phyloP scores from a whole-genome alignment of 306 rosid genomes.

The apple (Malus domestica) region DNA sequence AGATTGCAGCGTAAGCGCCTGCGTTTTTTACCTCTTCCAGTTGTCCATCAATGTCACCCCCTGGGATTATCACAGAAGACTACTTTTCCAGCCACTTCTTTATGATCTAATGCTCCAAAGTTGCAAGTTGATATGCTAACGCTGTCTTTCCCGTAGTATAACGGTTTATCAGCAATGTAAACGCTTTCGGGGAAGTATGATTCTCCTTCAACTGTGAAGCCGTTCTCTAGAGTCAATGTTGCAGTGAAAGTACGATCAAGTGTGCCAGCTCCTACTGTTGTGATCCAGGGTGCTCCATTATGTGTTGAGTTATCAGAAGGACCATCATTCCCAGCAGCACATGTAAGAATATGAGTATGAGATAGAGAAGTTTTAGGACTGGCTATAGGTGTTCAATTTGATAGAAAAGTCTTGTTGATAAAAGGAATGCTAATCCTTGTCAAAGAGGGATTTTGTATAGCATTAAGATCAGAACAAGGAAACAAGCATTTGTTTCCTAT shows the following conservation, averaged over 20 bases:
- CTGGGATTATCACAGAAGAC: not conserved
- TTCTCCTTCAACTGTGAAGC: not conserved
- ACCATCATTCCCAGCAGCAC: conserved; percentile 10
- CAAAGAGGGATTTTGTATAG: too few species aligned
- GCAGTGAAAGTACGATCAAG: conserved; percentile 16
- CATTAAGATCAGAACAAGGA: too few species aligned
- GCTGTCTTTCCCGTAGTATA: not conserved
- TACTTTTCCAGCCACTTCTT: not conserved
- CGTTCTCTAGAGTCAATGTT: conserved; percentile 8
- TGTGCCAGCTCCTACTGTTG: conserved; percentile 18
- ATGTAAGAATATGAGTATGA: not conserved
- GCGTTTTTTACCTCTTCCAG: not conserved
- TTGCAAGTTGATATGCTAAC: not conserved
- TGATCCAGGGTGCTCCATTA: conserved; percentile 20
- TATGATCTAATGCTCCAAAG: not conserved
- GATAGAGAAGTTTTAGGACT: too few species aligned
- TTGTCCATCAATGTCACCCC: not conserved
- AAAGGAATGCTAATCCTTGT: too few species aligned
- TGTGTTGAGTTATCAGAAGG: not conserved
- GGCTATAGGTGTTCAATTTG: too few species aligned
- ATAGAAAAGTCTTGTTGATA: too few species aligned
- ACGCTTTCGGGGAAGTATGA: not conserved
- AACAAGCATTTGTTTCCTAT: too few species aligned
- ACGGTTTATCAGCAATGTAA: not conserved
- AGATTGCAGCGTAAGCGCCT: too few species aligned